Evolutionary conservation across 352 stramenopile genomes (phyloP).

Genomic region (Phytophthora chlamydospora): DNA sequence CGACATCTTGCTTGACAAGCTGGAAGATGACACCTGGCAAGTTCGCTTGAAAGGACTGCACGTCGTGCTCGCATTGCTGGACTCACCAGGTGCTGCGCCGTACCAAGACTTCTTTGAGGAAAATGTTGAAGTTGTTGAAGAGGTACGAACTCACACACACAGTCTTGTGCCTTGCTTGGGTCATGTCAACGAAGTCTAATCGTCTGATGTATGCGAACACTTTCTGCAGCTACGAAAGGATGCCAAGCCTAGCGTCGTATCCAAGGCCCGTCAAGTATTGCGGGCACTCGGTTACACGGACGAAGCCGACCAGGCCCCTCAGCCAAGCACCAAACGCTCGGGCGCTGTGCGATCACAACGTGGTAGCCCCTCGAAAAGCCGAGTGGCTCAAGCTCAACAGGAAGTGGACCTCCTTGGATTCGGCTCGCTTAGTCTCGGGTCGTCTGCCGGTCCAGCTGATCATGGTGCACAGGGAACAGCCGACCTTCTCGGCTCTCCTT

Average conservation of each 20-base stretch:
- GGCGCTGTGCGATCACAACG: conserved; percentile 18
- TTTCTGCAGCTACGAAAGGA: conserved; percentile 62
- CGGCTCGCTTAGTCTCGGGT: conserved; percentile 58
- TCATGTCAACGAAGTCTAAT: conserved; percentile 5
- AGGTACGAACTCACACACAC: conserved; percentile 35
- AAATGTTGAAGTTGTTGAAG: conserved; percentile 83
- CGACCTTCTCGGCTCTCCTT: conserved; percentile 33
- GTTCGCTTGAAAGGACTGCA: conserved; percentile 83
- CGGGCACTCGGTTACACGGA: conserved; percentile 68
- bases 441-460: conserved; percentile 22
- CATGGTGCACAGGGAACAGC: conserved; percentile 17
- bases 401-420: conserved; percentile 87
- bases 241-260: conserved; percentile 78
- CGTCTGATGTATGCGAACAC: background rate
- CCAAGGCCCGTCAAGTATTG: conserved; percentile 77
- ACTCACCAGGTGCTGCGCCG: conserved; percentile 59
- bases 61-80: conserved; percentile 79
- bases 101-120: conserved; percentile 88
- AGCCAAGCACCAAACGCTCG: conserved; percentile 15
- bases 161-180: background rate
- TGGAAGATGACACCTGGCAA: conserved; percentile 87
- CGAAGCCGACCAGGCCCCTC: conserved; percentile 34
- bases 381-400: conserved; percentile 31
- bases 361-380: conserved; percentile 25
- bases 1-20: conserved; percentile 86